Evolutionary conservation across 1,139 yeast genomes (phyloP), one percentile per base, ranked within the genome.

Genomic region (Tardiomyces blankii): DNA sequence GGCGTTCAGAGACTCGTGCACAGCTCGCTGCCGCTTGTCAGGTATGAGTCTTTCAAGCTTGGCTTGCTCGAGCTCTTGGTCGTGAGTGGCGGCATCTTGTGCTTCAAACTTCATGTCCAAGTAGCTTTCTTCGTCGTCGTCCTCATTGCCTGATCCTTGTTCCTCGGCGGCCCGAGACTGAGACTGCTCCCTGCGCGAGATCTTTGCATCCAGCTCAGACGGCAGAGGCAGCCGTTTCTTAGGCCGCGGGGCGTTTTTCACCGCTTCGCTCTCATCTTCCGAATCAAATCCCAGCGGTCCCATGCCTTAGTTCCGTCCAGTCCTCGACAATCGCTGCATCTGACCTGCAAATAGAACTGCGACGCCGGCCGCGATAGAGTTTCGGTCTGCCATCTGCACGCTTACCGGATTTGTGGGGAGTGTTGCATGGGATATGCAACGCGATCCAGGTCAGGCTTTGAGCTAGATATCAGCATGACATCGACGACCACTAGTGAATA

Each of bases 81-180:
- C 35, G 35, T 30, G 16, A 3, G 35, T 30, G 9, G 5, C 16
- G 11, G 16, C 35, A 12, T 13, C n/a, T 30, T 30, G 16, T 39
- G 45, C 25, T 27, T 13, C 42, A 16, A 60, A 46, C 11, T 40
- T 45, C 63, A 61, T 60, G 4, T 54, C 53, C 60, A 61, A 51
- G 47, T 61, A 61, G 42, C 61, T 64, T 6, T 59, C 64, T 14
- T 54, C 56, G 8, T 54, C 57, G 21, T 43, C 48, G 12, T 44
- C 46, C 23, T 40, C 44, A 23, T 39, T 40, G 54, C 55, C 43
- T 18, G 43, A 38, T 13, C 32, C 13, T 21, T 5, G 7, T 7
- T 21, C 25, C 7, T 21, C 25, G 7, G 25, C 25, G 25, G 25
- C 4, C 4, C 25, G 7, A 5, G 25, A 4, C 25, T 4, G 7